phyloP scores from a whole-genome alignment of 805 yeast species.

The Candida sakaeoensis region DNA sequence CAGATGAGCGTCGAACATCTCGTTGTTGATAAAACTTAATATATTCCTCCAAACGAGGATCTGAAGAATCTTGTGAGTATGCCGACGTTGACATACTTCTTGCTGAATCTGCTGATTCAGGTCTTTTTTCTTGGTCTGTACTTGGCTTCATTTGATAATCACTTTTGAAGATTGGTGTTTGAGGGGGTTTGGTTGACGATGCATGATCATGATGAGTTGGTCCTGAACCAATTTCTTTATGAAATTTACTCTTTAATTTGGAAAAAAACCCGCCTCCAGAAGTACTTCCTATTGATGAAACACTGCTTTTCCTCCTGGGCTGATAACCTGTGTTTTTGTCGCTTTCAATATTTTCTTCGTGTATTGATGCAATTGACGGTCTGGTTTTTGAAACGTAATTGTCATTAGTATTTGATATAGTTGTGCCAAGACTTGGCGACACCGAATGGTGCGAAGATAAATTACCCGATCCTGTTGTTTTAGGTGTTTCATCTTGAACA shows the following conservation, averaged over 20 bases:
- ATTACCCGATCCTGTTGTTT: background rate
- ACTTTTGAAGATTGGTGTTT: constrained; percentile 4
- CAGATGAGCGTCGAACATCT: constrained; percentile 16
- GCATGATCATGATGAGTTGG: constrained; percentile 8
- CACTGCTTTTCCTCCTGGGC: constrained; percentile 14
- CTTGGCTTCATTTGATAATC: constrained; percentile 6
- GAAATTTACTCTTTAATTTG: constrained; percentile 33
- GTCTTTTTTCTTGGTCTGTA: background rate
- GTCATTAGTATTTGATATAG: constrained; percentile 31
- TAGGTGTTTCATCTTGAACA: background rate
- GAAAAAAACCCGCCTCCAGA: constrained; percentile 24
- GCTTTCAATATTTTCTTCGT: constrained; percentile 10
- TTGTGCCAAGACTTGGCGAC: constrained; percentile 20
- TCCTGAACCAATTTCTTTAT: constrained; percentile 10
- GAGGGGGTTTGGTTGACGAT: constrained; percentile 2
- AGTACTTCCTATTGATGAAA: constrained; percentile 12
- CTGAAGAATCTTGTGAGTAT: constrained; percentile 12
- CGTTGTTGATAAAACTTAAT: constrained; percentile 30
- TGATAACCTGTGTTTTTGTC: constrained; percentile 3
- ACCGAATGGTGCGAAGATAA: constrained; percentile 6
- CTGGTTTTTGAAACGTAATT: constrained; percentile 27
- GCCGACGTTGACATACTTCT: constrained; percentile 6
- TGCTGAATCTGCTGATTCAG: constrained; percentile 1
- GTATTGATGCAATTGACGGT: constrained; percentile 29
- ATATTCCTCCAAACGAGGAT: constrained; percentile 35